Evolutionary conservation across 192 early-diverging fungal species (phyloP).

Genomic region (Ambispora gerdemannii): DNA sequence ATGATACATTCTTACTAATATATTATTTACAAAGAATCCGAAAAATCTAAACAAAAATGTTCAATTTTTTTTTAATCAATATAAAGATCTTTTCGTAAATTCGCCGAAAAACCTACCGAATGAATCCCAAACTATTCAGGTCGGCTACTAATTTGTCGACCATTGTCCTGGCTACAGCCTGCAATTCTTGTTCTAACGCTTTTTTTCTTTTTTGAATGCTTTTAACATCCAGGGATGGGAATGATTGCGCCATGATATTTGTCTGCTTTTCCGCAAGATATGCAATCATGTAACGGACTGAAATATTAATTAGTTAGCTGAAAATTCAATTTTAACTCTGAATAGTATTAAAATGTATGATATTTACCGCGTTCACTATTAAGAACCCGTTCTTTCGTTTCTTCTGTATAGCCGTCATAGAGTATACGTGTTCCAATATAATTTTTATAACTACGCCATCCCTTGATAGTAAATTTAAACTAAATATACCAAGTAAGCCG

Average conservation of each 20-base stretch:
- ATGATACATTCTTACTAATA: conserved; percentile 78
- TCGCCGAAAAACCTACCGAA: conserved; percentile 54
- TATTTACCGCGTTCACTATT: conserved; percentile 52
- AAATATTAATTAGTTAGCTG: not conserved
- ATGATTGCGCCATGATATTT: conserved; percentile 37
- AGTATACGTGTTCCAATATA: conserved; percentile 70
- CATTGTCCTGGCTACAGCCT: conserved; percentile 53
- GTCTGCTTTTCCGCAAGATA: conserved; percentile 41
- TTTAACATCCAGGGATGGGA: conserved; percentile 36
- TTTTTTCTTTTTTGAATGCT: conserved; percentile 38
- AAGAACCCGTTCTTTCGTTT: conserved; percentile 60
- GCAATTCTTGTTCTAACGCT: conserved; percentile 43
- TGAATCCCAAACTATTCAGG: conserved; percentile 59
- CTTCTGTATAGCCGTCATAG: conserved; percentile 63
- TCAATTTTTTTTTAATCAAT: too few relatives aligned
- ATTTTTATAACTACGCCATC: conserved; percentile 75
- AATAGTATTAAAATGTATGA: not conserved
- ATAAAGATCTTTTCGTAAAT: not conserved
- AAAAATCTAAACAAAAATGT: conserved; percentile 50
- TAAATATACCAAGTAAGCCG: conserved; percentile 13
- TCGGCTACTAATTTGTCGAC: conserved; percentile 57
- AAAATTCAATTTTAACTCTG: not conserved
- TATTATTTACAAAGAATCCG: conserved; percentile 68
- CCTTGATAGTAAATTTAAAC: too few relatives aligned
- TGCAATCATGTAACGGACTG: conserved; percentile 33